These are phyloP conservation scores for Macrolepiota fuliginosa DNA, from an alignment of 768 basidiomycete species.

Conservation along the genomic window DNA sequence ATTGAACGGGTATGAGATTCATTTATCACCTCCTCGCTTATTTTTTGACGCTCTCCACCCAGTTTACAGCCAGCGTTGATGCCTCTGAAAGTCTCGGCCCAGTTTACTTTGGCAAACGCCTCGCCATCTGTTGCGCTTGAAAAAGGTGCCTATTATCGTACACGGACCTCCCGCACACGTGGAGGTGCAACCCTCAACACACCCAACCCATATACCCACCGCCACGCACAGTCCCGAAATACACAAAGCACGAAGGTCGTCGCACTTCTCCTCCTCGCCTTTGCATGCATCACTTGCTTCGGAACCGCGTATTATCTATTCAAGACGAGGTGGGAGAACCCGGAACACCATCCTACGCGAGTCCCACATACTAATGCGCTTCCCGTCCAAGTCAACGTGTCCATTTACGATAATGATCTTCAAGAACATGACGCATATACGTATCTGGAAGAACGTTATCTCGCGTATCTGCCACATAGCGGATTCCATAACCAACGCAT, in stretches of 20 bases:
- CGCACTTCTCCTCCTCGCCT: conserved; percentile 42
- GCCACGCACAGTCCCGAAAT: conserved; percentile 15
- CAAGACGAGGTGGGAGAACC: conserved; percentile 54
- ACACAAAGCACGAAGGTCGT: conserved; percentile 27
- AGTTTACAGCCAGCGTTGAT: conserved; percentile 19
- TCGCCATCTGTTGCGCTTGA: conserved; percentile 70
- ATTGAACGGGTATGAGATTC: neutral
- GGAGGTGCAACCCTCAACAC: neutral
- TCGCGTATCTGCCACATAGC: conserved; percentile 81
- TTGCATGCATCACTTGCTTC: conserved; percentile 53
- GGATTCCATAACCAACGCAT: conserved; percentile 88
- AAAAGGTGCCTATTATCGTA: conserved; percentile 57
- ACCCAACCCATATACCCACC: neutral
- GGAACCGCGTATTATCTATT: conserved; percentile 63
- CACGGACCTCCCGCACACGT: conserved; percentile 41
- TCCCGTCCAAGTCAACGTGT: conserved; percentile 21
- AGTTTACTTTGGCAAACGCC: conserved; percentile 22
- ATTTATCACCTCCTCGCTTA: neutral
- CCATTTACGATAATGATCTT: conserved; percentile 17
- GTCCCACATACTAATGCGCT: conserved; percentile 27
- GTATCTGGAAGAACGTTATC: conserved; percentile 39
- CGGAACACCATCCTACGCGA: conserved; percentile 14
- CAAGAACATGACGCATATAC: conserved; percentile 7
- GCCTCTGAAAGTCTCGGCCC: conserved; percentile 23
- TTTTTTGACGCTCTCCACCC: neutral